Percentiles rank a stretch among this genome's conserved stretches.
phyloP scores from a whole-genome alignment of 1,284 basidiomycete genomes.

The Ceratobasidium sp. region DNA sequence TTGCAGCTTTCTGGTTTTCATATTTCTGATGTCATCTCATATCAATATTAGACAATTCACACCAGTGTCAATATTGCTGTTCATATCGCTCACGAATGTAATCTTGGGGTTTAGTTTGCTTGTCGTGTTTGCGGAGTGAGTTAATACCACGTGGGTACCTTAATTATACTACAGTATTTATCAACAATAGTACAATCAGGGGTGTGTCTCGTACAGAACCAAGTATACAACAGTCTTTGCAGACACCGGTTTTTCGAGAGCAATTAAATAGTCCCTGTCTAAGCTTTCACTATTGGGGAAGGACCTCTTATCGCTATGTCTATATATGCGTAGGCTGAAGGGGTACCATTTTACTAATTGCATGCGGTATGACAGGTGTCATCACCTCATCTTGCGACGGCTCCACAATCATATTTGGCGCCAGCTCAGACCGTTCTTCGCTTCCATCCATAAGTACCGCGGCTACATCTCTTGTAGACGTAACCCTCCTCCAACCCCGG shows the following conservation, averaged over 20 bases:
- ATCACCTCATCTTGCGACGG: slow-evolving; percentile 16
- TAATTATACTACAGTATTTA: too few relatives aligned
- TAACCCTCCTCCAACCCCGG: slow-evolving; percentile 6
- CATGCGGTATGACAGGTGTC: slow-evolving; percentile 20
- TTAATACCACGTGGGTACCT: slow-evolving; percentile 6
- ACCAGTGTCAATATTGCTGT: slow-evolving; percentile 30
- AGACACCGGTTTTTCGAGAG: not conserved
- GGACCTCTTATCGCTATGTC: not conserved
- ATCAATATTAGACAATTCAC: slow-evolving; percentile 12
- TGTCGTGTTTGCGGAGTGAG: slow-evolving; percentile 15
- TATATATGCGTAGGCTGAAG: slow-evolving; percentile 3
- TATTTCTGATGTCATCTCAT: slow-evolving; percentile 12
- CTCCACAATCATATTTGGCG: slow-evolving; percentile 39
- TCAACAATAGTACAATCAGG: too few relatives aligned
- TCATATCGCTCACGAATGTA: not conserved
- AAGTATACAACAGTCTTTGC: too few relatives aligned
- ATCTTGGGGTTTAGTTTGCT: not conserved
- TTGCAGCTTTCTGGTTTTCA: slow-evolving; percentile 27
- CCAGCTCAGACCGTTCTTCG: slow-evolving; percentile 11
- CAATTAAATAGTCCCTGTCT: not conserved
- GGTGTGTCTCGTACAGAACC: too few relatives aligned
- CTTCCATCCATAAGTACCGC: slow-evolving; percentile 39
- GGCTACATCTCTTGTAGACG: slow-evolving; percentile 1
- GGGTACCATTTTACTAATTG: slow-evolving; percentile 6
- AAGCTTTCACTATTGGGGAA: not conserved